Conservation (phyloP, 2,329 filamentous ascomycete genomes). For the Parafenestella ontariensis region DNA sequence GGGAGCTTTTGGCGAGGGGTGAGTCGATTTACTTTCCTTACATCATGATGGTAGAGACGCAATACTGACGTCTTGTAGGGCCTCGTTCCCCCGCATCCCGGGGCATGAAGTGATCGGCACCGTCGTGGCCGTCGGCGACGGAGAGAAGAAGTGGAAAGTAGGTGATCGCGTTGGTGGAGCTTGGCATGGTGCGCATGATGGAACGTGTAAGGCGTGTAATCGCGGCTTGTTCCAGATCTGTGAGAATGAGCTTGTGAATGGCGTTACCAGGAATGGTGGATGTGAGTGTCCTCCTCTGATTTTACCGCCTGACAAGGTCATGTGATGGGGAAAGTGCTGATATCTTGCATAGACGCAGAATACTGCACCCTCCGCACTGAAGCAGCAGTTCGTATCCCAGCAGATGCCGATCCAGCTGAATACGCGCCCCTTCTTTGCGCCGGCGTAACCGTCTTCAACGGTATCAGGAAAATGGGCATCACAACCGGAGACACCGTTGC, state of each 20-base stretch:
- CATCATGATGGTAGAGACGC: neutral
- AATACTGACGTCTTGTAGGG: slow-evolving; percentile 2
- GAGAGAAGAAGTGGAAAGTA: slow-evolving; percentile 64
- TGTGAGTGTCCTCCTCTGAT: slow-evolving; percentile 54
- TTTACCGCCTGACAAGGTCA: neutral
- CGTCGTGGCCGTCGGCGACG: slow-evolving; percentile 66
- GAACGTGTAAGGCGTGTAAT: slow-evolving; percentile 67
- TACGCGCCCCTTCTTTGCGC: slow-evolving; percentile 56
- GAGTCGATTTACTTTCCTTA: neutral
- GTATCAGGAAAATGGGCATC: slow-evolving; percentile 58
- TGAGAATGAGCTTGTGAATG: slow-evolving; percentile 67
- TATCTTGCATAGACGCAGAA: slow-evolving; percentile 56
- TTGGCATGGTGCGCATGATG: slow-evolving; percentile 74
- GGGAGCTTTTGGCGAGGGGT: slow-evolving; percentile 23
- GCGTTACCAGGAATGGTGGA: slow-evolving; percentile 70
- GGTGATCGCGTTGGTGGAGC: slow-evolving; percentile 72
- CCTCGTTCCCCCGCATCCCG: slow-evolving; percentile 63
- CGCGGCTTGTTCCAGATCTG: slow-evolving; percentile 73
- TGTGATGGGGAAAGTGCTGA: neutral
- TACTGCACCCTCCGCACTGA: slow-evolving; percentile 68
- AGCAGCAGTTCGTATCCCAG: slow-evolving; percentile 62
- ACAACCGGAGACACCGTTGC: slow-evolving; percentile 56
- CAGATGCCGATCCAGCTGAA: slow-evolving; percentile 54
- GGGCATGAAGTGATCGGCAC: slow-evolving; percentile 77
- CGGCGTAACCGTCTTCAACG: slow-evolving; percentile 62